Conservation (phyloP, 768 basidiomycete species). For the Hypholoma fasciculare region DNA sequence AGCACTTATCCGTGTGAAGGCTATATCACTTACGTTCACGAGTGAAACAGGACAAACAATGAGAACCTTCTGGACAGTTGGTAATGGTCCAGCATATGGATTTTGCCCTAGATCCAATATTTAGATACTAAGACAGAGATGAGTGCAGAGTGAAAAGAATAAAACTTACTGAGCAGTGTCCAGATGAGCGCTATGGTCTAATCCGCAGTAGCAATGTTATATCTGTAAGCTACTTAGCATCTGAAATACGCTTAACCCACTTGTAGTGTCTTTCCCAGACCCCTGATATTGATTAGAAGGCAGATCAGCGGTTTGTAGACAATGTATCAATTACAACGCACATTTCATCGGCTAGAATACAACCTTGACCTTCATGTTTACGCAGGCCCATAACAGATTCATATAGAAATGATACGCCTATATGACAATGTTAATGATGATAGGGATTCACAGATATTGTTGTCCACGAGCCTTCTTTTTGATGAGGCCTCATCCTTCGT, state of each 20-base stretch:
- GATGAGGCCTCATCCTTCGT: conserved; percentile 80
- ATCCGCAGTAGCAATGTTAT: neutral
- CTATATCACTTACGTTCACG: conserved; percentile 58
- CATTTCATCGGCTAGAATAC: conserved; percentile 98
- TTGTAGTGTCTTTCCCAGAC: conserved; percentile 95
- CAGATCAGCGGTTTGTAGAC: conserved; percentile 10
- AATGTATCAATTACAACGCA: conserved; percentile 21
- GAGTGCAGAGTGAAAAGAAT: neutral
- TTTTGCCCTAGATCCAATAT: conserved; percentile 65
- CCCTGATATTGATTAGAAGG: conserved; percentile 45
- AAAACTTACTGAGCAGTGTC: conserved; percentile 80
- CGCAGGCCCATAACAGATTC: conserved; percentile 94
- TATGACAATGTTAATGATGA: neutral
- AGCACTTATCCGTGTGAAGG: neutral
- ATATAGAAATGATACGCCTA: conserved; percentile 88
- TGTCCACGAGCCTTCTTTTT: conserved; percentile 67
- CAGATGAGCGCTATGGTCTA: conserved; percentile 91
- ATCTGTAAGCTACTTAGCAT: conserved; percentile 2
- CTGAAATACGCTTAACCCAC: conserved; percentile 25
- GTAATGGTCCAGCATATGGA: conserved; percentile 59
- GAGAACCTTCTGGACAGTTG: conserved; percentile 75
- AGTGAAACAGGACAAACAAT: conserved; percentile 95
- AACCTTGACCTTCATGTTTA: conserved; percentile 89
- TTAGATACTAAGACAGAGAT: neutral
- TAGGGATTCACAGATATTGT: neutral